phyloP scores from a whole-genome alignment of 2,329 filamentous ascomycete genomes.

The Rhinocladiella mackenziei region DNA sequence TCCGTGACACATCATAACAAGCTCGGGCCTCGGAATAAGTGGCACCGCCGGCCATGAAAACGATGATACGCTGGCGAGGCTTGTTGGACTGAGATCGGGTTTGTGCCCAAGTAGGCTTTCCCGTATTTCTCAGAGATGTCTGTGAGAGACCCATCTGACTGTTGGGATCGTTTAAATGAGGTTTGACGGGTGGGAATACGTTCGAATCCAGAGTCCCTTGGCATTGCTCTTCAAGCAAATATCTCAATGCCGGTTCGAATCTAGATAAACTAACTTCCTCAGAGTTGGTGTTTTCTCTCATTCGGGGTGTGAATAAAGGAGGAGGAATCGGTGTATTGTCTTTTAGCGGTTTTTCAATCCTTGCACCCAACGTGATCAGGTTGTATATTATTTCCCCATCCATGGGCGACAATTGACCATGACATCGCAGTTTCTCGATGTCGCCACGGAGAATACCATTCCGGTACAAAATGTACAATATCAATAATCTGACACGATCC shows the following conservation, averaged over 20 bases:
- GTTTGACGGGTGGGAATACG: conserved; percentile 69
- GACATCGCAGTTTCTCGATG: conserved; percentile 75
- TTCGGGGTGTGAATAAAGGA: conserved; percentile 62
- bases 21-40: conserved; percentile 85
- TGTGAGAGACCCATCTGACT: conserved; percentile 53
- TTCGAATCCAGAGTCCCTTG: conserved; percentile 63
- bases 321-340: conserved; percentile 64
- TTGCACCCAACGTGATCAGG: conserved; percentile 75
- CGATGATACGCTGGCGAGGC: conserved; percentile 82
- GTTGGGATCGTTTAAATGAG: conserved; percentile 52
- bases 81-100: conserved; percentile 70
- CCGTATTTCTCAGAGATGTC: conserved; percentile 76
- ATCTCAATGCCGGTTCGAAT: conserved; percentile 75
- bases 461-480: conserved; percentile 80
- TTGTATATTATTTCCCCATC: conserved; percentile 70
- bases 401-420: conserved; percentile 70
- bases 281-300: conserved; percentile 27
- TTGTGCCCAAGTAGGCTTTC: conserved; percentile 89
- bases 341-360: conserved; percentile 68
- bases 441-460: conserved; percentile 82
- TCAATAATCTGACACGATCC: conserved; percentile 79
- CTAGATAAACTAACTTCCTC: conserved; percentile 85
- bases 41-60: conserved; percentile 93
- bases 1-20: conserved; percentile 79
- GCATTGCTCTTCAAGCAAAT: conserved; percentile 72